Base-by-base conservation (phyloP, 306 rosid species). In the Lathyrus oleraceus region DNA sequence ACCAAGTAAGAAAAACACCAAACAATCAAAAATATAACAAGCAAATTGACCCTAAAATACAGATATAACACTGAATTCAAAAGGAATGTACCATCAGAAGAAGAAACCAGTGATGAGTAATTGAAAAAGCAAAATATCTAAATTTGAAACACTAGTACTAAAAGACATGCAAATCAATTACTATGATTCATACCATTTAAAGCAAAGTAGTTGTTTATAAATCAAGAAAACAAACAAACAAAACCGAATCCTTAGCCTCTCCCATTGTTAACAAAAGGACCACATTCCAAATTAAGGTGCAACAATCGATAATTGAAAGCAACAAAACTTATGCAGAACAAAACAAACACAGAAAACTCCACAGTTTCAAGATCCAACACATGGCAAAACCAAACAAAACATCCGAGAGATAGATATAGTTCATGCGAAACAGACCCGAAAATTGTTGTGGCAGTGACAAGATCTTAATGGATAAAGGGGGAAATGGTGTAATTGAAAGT, bases 361-460 rank as follows among this genome's bases (percentile, higher is more conserved):
- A 42, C 67, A 66, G 36, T 45, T 70, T 69, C 68, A 73, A 84
- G 86, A 88, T 86, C 85, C 85, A 83, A 74, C 59, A 66, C 67
- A 36, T 59, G 49, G 47, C 36, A 19, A 61, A 71, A 64, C 38
- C 56, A 61, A 61, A 61, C 49, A 65, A 70, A 78, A 16, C 43
- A 35, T 1, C 39, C 2, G 8, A 32, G 8, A 35, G 38, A 32
- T 32, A 32, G 9, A 32, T 35, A 35, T 35, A 35, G 39, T 35
- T 35, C 39, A 35, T 35, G 39, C 10, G 10, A 35, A 60, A 32
- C 8, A 9, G 2, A 6, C 17, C 30, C 59, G 53, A 20, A 70
- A 57, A 14, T 36, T 11, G 39, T 40, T 0, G 44, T 10, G 15
- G 51, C 0, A 68, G 20, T 8, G 32, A 19, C 15, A 15, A 56